These are phyloP conservation scores for Tubosaeta sp. DNA, from an alignment of 768 basidiomycete species.

Conservation along the genomic window DNA sequence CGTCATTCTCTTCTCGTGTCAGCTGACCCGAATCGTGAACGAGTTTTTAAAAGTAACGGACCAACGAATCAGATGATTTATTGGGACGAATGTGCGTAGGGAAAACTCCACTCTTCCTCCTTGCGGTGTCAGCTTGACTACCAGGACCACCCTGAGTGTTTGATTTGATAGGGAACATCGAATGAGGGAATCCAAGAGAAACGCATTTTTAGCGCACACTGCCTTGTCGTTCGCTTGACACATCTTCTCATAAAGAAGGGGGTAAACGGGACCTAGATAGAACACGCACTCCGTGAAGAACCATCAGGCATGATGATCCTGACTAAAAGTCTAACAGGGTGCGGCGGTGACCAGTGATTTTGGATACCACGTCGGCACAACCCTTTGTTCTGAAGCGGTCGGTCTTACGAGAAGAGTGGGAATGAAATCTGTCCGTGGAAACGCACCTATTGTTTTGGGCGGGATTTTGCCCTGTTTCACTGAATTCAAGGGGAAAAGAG, in stretches of 20 bases:
- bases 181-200: slow-evolving; percentile 20
- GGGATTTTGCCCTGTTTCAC: slow-evolving; percentile 2
- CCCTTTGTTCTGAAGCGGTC: slow-evolving; percentile 9
- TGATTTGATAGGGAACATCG: slow-evolving; percentile 3
- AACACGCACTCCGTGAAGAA: slow-evolving; percentile 9
- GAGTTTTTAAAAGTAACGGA: not conserved
- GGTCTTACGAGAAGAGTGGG: slow-evolving; percentile 5
- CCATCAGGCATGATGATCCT: slow-evolving; percentile 15
- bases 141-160: slow-evolving; percentile 4
- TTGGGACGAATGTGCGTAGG: slow-evolving; percentile 6
- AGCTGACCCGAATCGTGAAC: not conserved
- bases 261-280: slow-evolving; percentile 13
- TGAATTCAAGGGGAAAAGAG: not conserved
- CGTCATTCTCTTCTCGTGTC: slow-evolving; percentile 3
- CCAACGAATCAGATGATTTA: slow-evolving; percentile 9
- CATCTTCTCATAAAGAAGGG: slow-evolving; percentile 15
- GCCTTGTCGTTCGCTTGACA: slow-evolving; percentile 13
- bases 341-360: not conserved
- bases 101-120: slow-evolving; percentile 17
- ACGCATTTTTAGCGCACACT: slow-evolving; percentile 23
- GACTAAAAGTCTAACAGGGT: slow-evolving; percentile 26
- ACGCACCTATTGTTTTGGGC: not conserved
- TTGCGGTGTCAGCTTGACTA: slow-evolving; percentile 13
- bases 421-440: slow-evolving; percentile 10
- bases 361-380: slow-evolving; percentile 12